Conservation (phyloP, 1,284 basidiomycete genomes). For the Cutaneotrichosporon sp. region DNA sequence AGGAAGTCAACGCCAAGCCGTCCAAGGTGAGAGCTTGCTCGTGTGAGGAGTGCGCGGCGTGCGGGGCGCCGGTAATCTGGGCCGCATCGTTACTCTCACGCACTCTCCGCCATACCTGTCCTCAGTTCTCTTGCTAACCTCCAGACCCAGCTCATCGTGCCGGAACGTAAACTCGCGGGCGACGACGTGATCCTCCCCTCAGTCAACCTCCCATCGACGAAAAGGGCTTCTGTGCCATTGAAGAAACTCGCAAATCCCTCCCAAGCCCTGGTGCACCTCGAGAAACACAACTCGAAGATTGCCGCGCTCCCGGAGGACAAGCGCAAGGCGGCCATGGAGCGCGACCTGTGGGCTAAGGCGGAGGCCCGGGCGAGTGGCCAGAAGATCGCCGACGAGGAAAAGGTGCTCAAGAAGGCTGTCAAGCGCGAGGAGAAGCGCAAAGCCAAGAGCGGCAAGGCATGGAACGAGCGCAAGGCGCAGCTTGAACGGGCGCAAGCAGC, state of each 20-base stretch:
- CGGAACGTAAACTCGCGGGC: slow-evolving; percentile 35
- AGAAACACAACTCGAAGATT: slow-evolving; percentile 66
- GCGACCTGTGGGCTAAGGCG: slow-evolving; percentile 80
- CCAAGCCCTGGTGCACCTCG: slow-evolving; percentile 74
- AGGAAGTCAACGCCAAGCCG: slow-evolving; percentile 37
- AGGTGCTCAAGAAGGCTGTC: slow-evolving; percentile 75
- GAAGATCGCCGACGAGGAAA: slow-evolving; percentile 80
- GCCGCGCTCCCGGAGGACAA: slow-evolving; percentile 70
- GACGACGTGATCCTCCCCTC: slow-evolving; percentile 66
- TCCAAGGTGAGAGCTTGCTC: slow-evolving; percentile 37
- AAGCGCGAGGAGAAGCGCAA: slow-evolving; percentile 88
- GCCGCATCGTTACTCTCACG: too few species aligned
- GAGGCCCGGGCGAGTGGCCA: slow-evolving; percentile 74
- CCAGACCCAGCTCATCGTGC: slow-evolving; percentile 69
- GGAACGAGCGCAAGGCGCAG: slow-evolving; percentile 79
- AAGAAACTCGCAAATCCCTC: slow-evolving; percentile 63
- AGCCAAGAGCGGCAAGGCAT: slow-evolving; percentile 70
- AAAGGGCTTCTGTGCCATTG: slow-evolving; percentile 52
- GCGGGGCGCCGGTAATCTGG: too few species aligned
- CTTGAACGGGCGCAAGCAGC: slow-evolving; percentile 67
- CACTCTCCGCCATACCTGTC: too few species aligned
- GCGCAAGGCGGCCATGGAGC: slow-evolving; percentile 67
- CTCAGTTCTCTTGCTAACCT: neutral
- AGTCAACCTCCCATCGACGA: slow-evolving; percentile 52
- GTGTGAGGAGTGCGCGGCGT: too few species aligned